Evolutionary conservation across 2,329 filamentous ascomycete species (phyloP).

Genomic region (Ophiocordyceps unilateralis): DNA sequence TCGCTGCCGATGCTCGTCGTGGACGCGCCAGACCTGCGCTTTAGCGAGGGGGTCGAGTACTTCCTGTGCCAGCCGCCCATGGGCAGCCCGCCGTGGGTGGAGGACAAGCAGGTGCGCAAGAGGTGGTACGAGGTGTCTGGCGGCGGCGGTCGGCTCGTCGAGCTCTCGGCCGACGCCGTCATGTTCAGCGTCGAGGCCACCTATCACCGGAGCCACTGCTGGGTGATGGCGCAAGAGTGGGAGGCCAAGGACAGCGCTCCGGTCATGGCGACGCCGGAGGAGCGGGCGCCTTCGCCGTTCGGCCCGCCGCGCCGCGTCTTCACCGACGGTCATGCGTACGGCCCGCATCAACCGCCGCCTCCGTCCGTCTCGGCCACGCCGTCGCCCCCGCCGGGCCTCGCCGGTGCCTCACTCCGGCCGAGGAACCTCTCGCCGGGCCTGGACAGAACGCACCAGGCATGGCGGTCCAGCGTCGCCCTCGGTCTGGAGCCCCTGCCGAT

Average conservation of each 20-base stretch:
- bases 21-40: slow-evolving; percentile 53
- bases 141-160: slow-evolving; percentile 31
- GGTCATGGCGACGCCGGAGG: slow-evolving; percentile 9
- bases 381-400: slow-evolving; percentile 10
- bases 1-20: slow-evolving; percentile 61
- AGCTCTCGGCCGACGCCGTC: slow-evolving; percentile 41
- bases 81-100: slow-evolving; percentile 57
- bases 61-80: slow-evolving; percentile 64
- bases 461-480: slow-evolving; percentile 24
- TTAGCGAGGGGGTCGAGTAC: slow-evolving; percentile 59
- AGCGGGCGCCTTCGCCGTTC: slow-evolving; percentile 20
- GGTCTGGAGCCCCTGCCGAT: slow-evolving; percentile 25
- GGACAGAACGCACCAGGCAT: slow-evolving; percentile 15
- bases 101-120: slow-evolving; percentile 43
- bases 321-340: slow-evolving; percentile 11
- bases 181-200: slow-evolving; percentile 44
- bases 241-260: slow-evolving; percentile 16
- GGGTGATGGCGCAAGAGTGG: slow-evolving; percentile 35
- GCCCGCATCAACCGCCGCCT: slow-evolving; percentile 6
- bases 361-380: slow-evolving; percentile 8
- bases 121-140: slow-evolving; percentile 64
- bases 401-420: slow-evolving; percentile 14
- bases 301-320: slow-evolving; percentile 21
- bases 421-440: slow-evolving; percentile 21
- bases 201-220: slow-evolving; percentile 40